Evolutionary conservation across 345 rosid species (phyloP).

Genomic region (Populus euphratica): DNA sequence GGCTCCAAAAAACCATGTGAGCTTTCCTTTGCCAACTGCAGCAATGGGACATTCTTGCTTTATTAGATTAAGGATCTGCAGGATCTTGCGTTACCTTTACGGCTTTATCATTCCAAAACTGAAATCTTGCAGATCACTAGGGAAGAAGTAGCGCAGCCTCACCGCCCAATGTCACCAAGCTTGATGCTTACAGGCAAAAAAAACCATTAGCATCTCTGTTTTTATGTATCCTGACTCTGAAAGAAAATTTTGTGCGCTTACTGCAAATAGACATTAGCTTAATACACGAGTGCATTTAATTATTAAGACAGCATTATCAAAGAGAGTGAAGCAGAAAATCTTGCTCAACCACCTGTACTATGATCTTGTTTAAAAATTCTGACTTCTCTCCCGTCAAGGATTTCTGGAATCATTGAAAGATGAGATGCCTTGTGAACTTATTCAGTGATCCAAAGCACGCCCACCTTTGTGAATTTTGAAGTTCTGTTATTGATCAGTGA

Average conservation of each 20-base stretch:
- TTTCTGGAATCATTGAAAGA: background rate
- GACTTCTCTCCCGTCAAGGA: background rate
- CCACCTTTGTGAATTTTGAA: no score
- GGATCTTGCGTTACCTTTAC: background rate
- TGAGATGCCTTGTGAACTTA: background rate
- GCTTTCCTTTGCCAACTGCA: background rate
- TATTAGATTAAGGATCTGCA: background rate
- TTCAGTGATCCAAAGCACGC: no score
- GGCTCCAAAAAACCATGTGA: background rate
- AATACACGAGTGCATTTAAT: background rate
- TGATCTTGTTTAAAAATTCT: no score
- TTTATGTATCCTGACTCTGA: background rate
- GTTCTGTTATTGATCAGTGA: background rate
- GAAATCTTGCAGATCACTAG: background rate
- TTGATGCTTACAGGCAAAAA: background rate
- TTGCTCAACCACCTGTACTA: no score
- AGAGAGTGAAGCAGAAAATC: no score
- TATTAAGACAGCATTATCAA: no score
- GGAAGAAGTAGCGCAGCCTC: background rate
- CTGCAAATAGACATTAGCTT: background rate
- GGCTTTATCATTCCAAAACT: background rate
- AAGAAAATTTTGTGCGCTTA: background rate
- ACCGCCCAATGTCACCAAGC: background rate
- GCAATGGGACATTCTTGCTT: background rate
- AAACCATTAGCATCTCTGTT: background rate